Conservation (phyloP, 768 basidiomycete species). For the Mycena latifolia region DNA sequence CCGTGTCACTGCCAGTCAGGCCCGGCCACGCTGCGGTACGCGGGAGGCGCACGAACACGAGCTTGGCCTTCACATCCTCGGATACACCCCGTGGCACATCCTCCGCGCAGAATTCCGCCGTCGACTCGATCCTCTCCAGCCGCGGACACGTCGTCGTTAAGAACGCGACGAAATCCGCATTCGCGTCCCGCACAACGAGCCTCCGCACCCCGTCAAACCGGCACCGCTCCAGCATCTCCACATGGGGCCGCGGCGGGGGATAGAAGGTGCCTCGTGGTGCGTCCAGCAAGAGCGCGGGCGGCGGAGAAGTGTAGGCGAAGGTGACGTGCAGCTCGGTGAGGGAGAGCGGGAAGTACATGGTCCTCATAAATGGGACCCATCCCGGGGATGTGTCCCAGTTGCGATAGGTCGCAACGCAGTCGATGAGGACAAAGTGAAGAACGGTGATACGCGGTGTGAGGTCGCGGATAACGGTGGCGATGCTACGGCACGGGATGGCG, state of each 20-base stretch:
- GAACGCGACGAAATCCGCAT: too few relatives aligned
- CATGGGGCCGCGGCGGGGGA: neutral
- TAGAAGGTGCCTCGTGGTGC: constrained; percentile 1
- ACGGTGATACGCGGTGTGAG: neutral
- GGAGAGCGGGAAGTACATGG: neutral
- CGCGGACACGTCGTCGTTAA: too few relatives aligned
- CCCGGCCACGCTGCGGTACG: neutral
- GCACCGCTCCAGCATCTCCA: neutral
- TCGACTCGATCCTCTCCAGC: neutral
- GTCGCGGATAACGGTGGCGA: neutral
- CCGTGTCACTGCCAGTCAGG: constrained; percentile 1
- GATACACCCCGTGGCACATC: neutral
- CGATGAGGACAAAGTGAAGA: too few relatives aligned
- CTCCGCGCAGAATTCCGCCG: too few relatives aligned
- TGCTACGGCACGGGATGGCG: neutral
- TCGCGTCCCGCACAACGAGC: constrained; percentile 3
- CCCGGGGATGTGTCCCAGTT: neutral
- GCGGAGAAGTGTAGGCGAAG: constrained; percentile 14
- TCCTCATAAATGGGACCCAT: neutral
- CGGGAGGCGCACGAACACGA: constrained; percentile 6
- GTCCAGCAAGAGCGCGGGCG: neutral
- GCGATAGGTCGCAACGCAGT: neutral
- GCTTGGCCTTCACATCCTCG: neutral
- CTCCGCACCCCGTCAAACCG: neutral
- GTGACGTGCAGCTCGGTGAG: too few relatives aligned